These are phyloP conservation scores for Sisymbrium irio DNA, from an alignment of 345 rosid species.

Conservation along the genomic window DNA sequence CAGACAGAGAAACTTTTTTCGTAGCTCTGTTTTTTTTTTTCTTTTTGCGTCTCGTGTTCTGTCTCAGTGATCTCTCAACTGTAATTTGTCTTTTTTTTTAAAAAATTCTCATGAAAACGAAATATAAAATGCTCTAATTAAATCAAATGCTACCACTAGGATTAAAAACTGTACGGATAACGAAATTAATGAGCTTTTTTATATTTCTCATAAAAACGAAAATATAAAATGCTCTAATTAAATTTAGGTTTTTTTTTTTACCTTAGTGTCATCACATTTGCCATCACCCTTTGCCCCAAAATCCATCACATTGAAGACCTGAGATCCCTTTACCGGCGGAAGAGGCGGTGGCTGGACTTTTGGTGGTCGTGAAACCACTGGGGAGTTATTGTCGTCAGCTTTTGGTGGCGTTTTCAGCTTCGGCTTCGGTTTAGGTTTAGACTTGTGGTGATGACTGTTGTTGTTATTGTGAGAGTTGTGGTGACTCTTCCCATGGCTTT, in stretches of 20 bases:
- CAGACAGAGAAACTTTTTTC: slow-evolving; percentile 5
- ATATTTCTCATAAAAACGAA: no score
- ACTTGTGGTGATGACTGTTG: slow-evolving; percentile 34
- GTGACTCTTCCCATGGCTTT: slow-evolving; percentile 38
- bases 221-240: no score
- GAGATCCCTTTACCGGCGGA: slow-evolving; percentile 39
- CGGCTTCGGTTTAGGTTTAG: slow-evolving; percentile 47
- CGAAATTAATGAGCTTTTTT: neutral
- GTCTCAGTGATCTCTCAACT: slow-evolving; percentile 20
- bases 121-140: slow-evolving; percentile 17
- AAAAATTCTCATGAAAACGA: slow-evolving; percentile 24
- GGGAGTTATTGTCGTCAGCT: slow-evolving; percentile 10
- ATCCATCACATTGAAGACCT: slow-evolving; percentile 57
- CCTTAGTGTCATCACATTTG: slow-evolving; percentile 86
- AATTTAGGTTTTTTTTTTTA: slow-evolving; percentile 4
- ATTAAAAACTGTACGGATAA: slow-evolving; percentile 9
- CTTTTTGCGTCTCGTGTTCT: slow-evolving; percentile 13
- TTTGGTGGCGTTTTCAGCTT: slow-evolving; percentile 32
- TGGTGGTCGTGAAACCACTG: slow-evolving; percentile 41
- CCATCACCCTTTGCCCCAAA: slow-evolving; percentile 97
- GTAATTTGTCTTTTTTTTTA: slow-evolving; percentile 4
- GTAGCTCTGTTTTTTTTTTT: slow-evolving; percentile 14
- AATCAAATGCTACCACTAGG: slow-evolving; percentile 15
- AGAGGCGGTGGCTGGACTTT: slow-evolving; percentile 36
- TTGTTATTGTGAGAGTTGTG: slow-evolving; percentile 24